phyloP scores from a whole-genome alignment of 108 stramenopile genomes.

The Nannochloropsis gaditana region DNA sequence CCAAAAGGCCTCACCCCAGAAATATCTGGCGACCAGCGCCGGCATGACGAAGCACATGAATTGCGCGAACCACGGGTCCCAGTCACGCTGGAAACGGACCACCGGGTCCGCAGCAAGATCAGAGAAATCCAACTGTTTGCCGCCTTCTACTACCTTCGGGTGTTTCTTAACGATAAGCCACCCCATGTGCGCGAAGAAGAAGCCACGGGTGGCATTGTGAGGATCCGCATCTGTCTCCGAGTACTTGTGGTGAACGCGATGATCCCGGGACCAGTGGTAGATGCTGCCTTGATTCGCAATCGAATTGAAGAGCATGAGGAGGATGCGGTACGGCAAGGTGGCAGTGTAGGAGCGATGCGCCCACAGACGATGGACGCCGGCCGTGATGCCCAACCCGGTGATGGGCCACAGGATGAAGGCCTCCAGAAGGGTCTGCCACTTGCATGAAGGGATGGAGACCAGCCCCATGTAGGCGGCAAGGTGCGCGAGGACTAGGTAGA shows the following conservation, averaged over 20 bases:
- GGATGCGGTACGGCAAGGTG: conserved; percentile 61
- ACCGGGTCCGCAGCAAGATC: conserved; percentile 85
- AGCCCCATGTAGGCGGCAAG: conserved; percentile 71
- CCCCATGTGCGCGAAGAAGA: conserved; percentile 99
- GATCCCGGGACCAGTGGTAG: conserved; percentile 81
- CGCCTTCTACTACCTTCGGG: conserved; percentile 84
- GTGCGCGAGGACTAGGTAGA: conserved; percentile 88
- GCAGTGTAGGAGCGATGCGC: conserved; percentile 93
- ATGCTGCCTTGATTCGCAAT: conserved; percentile 98
- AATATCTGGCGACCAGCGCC: conserved; percentile 71
- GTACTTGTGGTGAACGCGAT: conserved; percentile 97
- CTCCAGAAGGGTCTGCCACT: conserved; percentile 75
- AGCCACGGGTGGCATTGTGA: conserved; percentile 95
- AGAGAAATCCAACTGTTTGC: conserved; percentile 81
- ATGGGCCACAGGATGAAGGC: conserved; percentile 94
- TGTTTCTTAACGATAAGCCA: conserved; percentile 98
- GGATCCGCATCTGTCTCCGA: conserved; percentile 96
- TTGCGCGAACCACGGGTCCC: conserved; percentile 94
- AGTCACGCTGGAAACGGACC: conserved; percentile 65
- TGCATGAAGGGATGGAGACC: conserved; percentile 58
- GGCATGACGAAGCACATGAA: conserved; percentile 99
- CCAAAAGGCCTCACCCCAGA: conserved; percentile 96
- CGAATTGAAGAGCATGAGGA: conserved; percentile 93
- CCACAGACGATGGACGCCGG: conserved; percentile 95
- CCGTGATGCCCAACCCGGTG: conserved; percentile 91